Evolutionary conservation across 192 early-diverging fungal species (phyloP).

Genomic region (Coemansia sp.): DNA sequence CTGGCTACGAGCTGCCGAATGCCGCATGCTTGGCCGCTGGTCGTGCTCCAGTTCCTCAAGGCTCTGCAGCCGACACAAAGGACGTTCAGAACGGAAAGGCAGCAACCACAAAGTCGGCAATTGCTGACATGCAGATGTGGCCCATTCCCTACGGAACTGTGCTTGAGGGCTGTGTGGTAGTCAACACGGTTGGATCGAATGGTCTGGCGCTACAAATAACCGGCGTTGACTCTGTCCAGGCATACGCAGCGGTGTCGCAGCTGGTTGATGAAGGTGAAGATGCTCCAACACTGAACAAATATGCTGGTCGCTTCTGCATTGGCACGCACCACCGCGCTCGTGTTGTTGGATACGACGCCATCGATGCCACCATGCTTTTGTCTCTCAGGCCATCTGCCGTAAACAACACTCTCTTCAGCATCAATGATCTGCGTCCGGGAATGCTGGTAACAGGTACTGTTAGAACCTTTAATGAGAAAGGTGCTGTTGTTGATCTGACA

Average conservation of each 20-base stretch:
- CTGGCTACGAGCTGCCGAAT: constrained; percentile 39
- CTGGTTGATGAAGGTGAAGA: constrained; percentile 67
- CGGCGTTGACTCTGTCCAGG: constrained; percentile 15
- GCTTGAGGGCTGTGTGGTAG: constrained; percentile 64
- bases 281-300: constrained; percentile 51
- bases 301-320: constrained; percentile 59
- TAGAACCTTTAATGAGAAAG: constrained; percentile 54
- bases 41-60: constrained; percentile 1
- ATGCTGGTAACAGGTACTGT: constrained; percentile 52
- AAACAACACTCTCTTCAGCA: constrained; percentile 66
- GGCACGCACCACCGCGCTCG: constrained; percentile 76
- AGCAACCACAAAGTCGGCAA: constrained; percentile 10
- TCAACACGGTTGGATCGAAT: constrained; percentile 59
- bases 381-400: constrained; percentile 72
- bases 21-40: constrained; percentile 31
- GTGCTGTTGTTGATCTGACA: constrained; percentile 60
- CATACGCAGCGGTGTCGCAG: constrained; percentile 58
- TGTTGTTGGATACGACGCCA: constrained; percentile 76
- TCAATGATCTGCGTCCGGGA: constrained; percentile 61
- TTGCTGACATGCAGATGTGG: constrained; percentile 49
- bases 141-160: constrained; percentile 72
- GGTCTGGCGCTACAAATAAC: constrained; percentile 68
- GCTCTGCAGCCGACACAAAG: constrained; percentile 1
- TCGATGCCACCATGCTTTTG: constrained; percentile 72
- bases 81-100: constrained; percentile 9